Conservation (phyloP, 2,329 filamentous ascomycete genomes). For the Periglandula ipomoeae region DNA sequence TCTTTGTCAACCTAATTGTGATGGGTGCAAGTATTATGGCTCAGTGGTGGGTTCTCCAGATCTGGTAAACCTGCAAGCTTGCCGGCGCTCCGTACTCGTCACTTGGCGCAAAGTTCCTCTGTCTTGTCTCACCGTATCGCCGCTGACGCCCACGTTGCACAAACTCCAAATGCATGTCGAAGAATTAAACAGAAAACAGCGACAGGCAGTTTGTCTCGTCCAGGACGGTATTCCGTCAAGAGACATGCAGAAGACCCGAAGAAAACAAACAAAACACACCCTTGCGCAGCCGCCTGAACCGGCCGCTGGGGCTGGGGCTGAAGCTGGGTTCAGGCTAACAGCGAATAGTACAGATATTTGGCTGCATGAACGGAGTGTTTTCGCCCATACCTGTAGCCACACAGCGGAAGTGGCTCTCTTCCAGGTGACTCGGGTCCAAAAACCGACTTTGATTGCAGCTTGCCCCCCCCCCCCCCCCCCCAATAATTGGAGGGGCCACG, state of each 20-base stretch:
- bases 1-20: not conserved
- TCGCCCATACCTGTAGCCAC: not conserved
- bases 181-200: not conserved
- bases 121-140: not conserved
- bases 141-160: constrained; percentile 2
- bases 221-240: not conserved
- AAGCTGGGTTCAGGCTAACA: not conserved
- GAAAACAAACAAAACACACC: not conserved
- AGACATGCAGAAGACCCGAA: not conserved
- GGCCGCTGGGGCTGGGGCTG: not conserved
- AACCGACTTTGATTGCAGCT: too few species aligned
- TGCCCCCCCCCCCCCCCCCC: too few species aligned
- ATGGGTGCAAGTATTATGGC: not conserved
- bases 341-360: too few species aligned
- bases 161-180: constrained; percentile 1
- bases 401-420: too few species aligned
- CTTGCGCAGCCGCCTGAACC: not conserved
- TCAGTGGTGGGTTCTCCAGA: not conserved
- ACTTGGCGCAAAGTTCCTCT: not conserved
- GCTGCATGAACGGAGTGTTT: not conserved
- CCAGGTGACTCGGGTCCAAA: not conserved
- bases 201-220: not conserved
- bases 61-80: not conserved
- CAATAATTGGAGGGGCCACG: too few species aligned
- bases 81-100: not conserved